Base-by-base conservation (phyloP, 1,284 basidiomycete species). In the Dichomitus squalens region DNA sequence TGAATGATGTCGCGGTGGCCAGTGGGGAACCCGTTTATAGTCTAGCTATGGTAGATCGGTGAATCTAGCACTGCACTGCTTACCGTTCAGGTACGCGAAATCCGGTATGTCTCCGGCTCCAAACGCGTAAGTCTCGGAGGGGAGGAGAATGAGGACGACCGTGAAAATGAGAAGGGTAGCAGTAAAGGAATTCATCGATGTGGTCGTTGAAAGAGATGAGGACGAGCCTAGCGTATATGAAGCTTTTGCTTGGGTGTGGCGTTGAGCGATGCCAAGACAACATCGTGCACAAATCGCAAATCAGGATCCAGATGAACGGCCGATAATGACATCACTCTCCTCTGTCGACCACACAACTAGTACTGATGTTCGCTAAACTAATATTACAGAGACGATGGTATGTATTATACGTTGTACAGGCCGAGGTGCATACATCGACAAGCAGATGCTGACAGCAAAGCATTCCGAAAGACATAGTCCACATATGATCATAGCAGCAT, bases 91-190 rank as follows among this genome's bases (percentile, higher is more conserved):
- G 70, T 82, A 85, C 25, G 83, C 77, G 63, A 85, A 85, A 67
- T 84, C 83, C 43, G 84, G 83, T 52, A 85, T 85, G 63, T 84
- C 82, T 53, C 84, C 84, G 48, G 84, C 83, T 53, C 83, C 83
- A 65, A 85, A 85, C 14, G 82, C 83, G 59, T 78, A 75, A 4
- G 78, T 76, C 52, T 76, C 71, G 7, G 73, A 64, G 31, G 82
- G 81, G 33, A 83, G 71, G 38, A 82, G 65, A 25, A 80, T 69
- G 36, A 84, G 67, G 18, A 83, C 54, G n/a, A 80, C 68, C 7
- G 76, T 73, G 53, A 81, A 59, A 14, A 82, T 59, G 29, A 84
- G 68, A 36, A 83, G 65, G 41, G 74, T 73, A 16, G 73, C 74
- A 23, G 73, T 72, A 36, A 67, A 50, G 2, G 57, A 57, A 31